A percentile compares a stretch with the other conserved stretches of the same genome.
Evolutionary conservation across 768 basidiomycete genomes (phyloP).

Genomic region (Galerina marginata): DNA sequence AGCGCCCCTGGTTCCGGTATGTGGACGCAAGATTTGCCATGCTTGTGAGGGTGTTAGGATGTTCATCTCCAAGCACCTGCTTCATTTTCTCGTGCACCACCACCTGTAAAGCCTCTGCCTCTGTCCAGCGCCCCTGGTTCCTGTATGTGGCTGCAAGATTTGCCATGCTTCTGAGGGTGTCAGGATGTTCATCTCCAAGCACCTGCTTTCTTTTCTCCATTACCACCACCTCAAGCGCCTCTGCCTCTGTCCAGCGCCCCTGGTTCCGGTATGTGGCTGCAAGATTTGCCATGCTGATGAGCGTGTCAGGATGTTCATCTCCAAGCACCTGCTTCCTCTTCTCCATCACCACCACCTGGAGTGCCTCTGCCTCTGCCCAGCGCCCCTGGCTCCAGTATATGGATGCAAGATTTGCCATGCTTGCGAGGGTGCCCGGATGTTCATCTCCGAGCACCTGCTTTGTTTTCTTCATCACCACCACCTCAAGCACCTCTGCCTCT

Average conservation of each 20-base stretch:
- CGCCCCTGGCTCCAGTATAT: neutral
- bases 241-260: neutral
- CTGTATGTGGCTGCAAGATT: too few species aligned
- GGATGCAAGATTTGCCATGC: neutral
- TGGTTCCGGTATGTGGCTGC: neutral
- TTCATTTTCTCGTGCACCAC: too few species aligned
- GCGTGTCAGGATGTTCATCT: neutral
- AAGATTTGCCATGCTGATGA: neutral
- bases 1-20: neutral
- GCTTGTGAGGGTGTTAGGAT: neutral
- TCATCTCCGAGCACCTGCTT: neutral
- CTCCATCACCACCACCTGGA: neutral
- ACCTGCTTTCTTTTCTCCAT: too few species aligned
- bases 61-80: neutral
- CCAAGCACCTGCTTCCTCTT: neutral
- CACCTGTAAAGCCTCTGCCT: too few species aligned
- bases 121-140: too few species aligned
- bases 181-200: too few species aligned
- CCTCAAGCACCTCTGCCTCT: too few species aligned
- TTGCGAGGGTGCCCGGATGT: neutral
- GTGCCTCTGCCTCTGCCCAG: neutral
- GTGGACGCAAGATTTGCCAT: neutral
- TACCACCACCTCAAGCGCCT: neutral
- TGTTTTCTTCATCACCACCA: too few species aligned
- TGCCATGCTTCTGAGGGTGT: too few species aligned